These are phyloP conservation scores for Dactylorhiza incarnata DNA, from an alignment of 106 monocot genomes.

Conservation along the genomic window DNA sequence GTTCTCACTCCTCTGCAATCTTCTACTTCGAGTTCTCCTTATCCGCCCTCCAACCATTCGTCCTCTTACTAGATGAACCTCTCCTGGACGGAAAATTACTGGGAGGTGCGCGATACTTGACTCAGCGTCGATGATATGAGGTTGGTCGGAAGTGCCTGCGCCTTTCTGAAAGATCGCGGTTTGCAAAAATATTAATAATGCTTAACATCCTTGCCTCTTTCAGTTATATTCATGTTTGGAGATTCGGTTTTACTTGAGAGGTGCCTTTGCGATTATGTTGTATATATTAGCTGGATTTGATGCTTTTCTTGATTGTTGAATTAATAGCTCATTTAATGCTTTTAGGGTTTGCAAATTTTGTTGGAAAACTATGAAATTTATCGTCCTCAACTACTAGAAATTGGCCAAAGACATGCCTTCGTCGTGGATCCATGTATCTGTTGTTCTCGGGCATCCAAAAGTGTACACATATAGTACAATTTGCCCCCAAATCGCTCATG, in stretches of 20 bases:
- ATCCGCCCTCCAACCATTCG: background rate
- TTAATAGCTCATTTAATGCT: background rate
- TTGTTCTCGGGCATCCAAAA: too few species aligned
- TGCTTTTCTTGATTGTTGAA: background rate
- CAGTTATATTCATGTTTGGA: background rate
- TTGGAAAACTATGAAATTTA: too few species aligned
- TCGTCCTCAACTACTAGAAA: too few species aligned
- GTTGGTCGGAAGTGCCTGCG: slow-evolving; percentile 75
- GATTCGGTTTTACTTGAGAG: background rate
- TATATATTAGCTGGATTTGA: background rate
- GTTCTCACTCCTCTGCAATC: slow-evolving; percentile 1
- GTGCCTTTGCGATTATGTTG: background rate
- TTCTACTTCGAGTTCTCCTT: slow-evolving; percentile 7
- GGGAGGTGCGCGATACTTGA: slow-evolving; percentile 94
- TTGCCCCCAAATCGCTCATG: too few species aligned
- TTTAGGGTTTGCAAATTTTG: background rate
- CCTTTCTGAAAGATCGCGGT: slow-evolving; percentile 57
- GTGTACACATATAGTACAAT: too few species aligned
- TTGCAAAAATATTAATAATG: slow-evolving; percentile 57
- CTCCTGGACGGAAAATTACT: slow-evolving; percentile 58
- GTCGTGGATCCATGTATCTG: too few species aligned
- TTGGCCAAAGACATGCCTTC: too few species aligned
- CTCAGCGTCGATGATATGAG: slow-evolving; percentile 92
- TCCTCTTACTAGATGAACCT: slow-evolving; percentile 8
- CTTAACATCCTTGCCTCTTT: background rate